Base-by-base conservation (phyloP, 345 rosid genomes). In the Alliaria petiolata region DNA sequence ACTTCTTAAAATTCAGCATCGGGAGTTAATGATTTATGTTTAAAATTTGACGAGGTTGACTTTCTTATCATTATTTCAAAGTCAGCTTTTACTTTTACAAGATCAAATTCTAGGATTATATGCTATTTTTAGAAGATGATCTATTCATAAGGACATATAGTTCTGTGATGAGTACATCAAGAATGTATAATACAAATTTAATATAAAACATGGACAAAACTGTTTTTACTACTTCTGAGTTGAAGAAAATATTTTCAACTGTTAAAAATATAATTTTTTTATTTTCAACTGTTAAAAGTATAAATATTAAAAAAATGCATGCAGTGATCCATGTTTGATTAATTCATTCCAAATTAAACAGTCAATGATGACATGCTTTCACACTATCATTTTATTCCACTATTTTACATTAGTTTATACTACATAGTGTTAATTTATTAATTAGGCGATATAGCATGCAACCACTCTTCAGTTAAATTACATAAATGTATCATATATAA, bases 341-440 rank as follows among this genome's bases (percentile, higher is more conserved):
- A 65, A 34, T 44, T 72, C 2, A 35, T 64, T 44, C 25, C 49
- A 72, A 31, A 28, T 73, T 28, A 17, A 36, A 65, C 26, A 56
- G 66, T 73, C 77, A 73, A 65, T 51, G 11, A 40, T 55, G 60
- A 38, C 66, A 73, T 65, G 77, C 77, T 47, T 73, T 65, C 45
- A 47, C 44, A 65, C n/a, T n/a, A n/a, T n/a, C n/a, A n/a, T n/a
- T 12, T 54, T 16, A n/a, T 53, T 56, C 65, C 35, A 65, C 59
- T 28, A 19, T 65, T 64, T 62, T 64, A 38, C 22, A 65, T 63
- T 72, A 33, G 53, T 30, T 5, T 15, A 72, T 43, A 54, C 10
- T n/a, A n/a, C n/a, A n/a, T 14, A 55, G 3, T 45, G 12, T 13
- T 49, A n/a, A 22, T 53, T 14, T 54, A 72, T 38, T 28, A 53